A percentile compares a stretch with the other conserved stretches of the same genome.
Evolutionary conservation across 805 yeast species (phyloP).

Genomic region (Saccharomycopsis microspora): DNA sequence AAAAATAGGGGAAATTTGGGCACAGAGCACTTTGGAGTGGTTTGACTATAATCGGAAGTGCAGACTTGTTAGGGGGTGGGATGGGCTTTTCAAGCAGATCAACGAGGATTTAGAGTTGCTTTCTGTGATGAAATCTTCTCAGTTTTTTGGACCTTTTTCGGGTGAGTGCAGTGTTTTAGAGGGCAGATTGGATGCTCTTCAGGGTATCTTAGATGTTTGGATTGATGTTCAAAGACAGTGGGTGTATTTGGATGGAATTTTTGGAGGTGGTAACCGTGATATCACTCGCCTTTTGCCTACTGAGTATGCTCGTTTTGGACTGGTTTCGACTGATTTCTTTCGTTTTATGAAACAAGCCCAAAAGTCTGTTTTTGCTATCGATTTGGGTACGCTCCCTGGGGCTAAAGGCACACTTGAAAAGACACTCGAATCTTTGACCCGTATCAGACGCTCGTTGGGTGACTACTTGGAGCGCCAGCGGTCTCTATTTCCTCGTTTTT

Average conservation of each 20-base stretch:
- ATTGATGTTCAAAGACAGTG: conserved; percentile 81
- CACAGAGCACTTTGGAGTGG: conserved; percentile 33
- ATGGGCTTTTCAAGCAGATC: conserved; percentile 42
- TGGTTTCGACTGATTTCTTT: conserved; percentile 51
- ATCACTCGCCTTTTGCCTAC: conserved; percentile 53
- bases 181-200: conserved; percentile 37
- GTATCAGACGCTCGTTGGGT: conserved; percentile 52
- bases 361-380: conserved; percentile 41
- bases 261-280: conserved; percentile 42
- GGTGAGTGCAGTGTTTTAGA: conserved; percentile 46
- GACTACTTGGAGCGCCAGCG: conserved; percentile 78
- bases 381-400: conserved; percentile 39
- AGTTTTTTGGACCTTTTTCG: conserved; percentile 48
- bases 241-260: conserved; percentile 76
- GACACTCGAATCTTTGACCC: conserved; percentile 41
- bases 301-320: conserved; percentile 57
- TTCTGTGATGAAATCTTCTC: conserved; percentile 60
- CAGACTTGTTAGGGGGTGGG: conserved; percentile 60
- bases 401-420: conserved; percentile 36
- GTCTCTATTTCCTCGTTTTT: conserved; percentile 66
- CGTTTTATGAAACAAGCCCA: conserved; percentile 37
- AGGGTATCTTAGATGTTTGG: conserved; percentile 54
- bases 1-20: conserved; percentile 48
- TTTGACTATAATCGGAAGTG: conserved; percentile 41
- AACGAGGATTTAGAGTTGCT: conserved; percentile 52